Percentiles rank a stretch among this genome's conserved stretches.
phyloP scores from a whole-genome alignment of 208 protist genomes.

The Trypanosoma cruzi region DNA sequence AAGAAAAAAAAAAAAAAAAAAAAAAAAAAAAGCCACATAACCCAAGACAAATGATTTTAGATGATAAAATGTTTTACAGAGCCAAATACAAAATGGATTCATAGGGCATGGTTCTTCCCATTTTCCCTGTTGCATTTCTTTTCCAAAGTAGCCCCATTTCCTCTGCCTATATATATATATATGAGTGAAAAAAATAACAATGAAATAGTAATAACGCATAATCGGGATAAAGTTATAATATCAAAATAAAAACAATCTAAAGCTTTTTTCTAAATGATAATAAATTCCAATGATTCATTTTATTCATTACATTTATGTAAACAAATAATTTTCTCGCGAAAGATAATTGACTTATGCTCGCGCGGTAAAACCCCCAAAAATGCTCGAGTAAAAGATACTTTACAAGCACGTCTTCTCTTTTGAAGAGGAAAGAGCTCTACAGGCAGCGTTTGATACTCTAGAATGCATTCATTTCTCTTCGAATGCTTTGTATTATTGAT shows the following conservation, averaged over 20 bases:
- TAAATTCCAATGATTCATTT: not conserved
- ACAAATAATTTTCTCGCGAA: not conserved
- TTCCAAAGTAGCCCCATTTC: no score
- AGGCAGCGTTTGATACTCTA: not conserved
- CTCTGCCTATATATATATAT: no score
- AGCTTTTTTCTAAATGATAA: no score
- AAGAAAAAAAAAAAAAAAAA: constrained; percentile 15
- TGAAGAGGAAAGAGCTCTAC: constrained; percentile 18
- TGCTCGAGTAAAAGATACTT: not conserved
- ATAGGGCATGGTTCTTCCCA: no score
- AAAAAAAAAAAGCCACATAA: not conserved
- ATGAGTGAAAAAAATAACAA: no score
- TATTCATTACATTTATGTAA: not conserved
- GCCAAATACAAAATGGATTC: no score
- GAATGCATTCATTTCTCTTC: not conserved
- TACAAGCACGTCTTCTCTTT: constrained; percentile 5
- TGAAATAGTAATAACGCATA: no score
- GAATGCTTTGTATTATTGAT: constrained; percentile 1
- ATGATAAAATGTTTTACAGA: no score
- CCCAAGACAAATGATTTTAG: no score
- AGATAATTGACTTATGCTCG: not conserved
- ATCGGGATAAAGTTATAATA: no score
- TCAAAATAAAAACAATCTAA: no score
- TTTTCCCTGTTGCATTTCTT: no score
- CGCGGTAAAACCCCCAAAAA: not conserved